A percentile compares a stretch with the other conserved stretches of the same genome.
These are phyloP conservation scores for Diplodia scrobiculata DNA, from an alignment of 2,329 filamentous ascomycete genomes.

Conservation along the genomic window DNA sequence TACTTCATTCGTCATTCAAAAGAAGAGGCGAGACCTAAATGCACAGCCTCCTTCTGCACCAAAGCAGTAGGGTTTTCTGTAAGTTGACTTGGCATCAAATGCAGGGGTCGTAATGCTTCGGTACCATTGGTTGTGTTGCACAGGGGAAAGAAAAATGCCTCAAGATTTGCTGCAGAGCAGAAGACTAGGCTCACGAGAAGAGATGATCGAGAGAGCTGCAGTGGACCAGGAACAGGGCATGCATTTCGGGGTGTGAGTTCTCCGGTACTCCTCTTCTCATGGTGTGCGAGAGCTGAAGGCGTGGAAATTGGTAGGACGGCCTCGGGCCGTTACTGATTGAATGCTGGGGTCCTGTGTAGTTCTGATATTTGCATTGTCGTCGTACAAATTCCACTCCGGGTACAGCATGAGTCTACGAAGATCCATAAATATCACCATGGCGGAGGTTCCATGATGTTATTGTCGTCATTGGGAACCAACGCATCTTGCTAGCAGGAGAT, in stretches of 20 bases:
- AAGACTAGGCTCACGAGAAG: neutral
- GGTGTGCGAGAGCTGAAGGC: conserved; percentile 4
- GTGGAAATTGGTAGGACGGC: neutral
- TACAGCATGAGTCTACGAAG: neutral
- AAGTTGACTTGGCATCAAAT: neutral
- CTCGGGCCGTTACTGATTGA: neutral
- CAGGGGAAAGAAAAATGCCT: conserved; percentile 19
- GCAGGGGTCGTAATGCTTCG: neutral
- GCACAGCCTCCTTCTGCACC: conserved; percentile 14
- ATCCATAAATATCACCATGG: neutral
- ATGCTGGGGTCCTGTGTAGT: neutral
- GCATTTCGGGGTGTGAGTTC: neutral
- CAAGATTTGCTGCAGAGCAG: conserved; percentile 3
- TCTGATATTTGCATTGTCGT: neutral
- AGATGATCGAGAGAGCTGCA: neutral
- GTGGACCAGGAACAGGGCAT: neutral
- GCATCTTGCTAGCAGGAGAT: neutral
- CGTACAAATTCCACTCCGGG: neutral
- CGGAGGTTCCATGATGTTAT: neutral
- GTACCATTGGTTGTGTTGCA: neutral
- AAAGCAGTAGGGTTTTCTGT: conserved; percentile 6
- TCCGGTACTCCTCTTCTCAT: neutral
- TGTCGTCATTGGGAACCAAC: neutral
- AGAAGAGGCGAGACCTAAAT: neutral
- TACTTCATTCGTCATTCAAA: neutral